phyloP scores from a whole-genome alignment of 2,329 filamentous ascomycete genomes.

The Stenocarpella maydis region DNA sequence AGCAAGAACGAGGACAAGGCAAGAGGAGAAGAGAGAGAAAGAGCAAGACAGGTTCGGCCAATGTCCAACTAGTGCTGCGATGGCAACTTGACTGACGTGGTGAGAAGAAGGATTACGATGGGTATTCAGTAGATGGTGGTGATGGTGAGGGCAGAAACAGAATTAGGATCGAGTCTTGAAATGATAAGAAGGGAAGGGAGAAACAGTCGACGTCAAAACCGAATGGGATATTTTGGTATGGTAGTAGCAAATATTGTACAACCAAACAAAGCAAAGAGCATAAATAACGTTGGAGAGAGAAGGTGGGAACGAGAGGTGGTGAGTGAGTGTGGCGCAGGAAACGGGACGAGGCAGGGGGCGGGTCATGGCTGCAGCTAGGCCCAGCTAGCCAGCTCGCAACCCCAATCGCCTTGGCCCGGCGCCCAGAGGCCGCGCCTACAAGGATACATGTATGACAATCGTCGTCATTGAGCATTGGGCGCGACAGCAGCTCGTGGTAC shows the following conservation, averaged over 20 bases:
- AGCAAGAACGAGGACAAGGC: background rate
- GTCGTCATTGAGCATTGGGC: conserved; percentile 11
- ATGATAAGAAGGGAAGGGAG: background rate
- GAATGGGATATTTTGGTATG: background rate
- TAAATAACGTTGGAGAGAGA: background rate
- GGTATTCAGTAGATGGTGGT: background rate
- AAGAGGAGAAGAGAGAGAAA: no score
- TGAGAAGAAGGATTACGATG: background rate
- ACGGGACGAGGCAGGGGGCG: conserved; percentile 9
- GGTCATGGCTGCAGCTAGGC: conserved; percentile 1
- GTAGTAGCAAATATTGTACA: background rate
- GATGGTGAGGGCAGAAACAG: background rate
- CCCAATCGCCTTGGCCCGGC: no score
- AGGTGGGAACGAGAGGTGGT: conserved; percentile 9
- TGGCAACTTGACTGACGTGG: background rate
- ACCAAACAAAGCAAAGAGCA: background rate
- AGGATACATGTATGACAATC: background rate
- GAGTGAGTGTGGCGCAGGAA: conserved; percentile 12
- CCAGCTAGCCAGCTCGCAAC: conserved; percentile 21
- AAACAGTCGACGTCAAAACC: background rate
- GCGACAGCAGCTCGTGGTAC: background rate
- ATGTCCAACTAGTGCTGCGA: background rate
- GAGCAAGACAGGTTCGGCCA: background rate
- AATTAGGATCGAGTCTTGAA: background rate
- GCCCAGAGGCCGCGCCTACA: conserved; percentile 14